phyloP scores from a whole-genome alignment of 2,329 filamentous ascomycete genomes.

The Beauveria sp. region DNA sequence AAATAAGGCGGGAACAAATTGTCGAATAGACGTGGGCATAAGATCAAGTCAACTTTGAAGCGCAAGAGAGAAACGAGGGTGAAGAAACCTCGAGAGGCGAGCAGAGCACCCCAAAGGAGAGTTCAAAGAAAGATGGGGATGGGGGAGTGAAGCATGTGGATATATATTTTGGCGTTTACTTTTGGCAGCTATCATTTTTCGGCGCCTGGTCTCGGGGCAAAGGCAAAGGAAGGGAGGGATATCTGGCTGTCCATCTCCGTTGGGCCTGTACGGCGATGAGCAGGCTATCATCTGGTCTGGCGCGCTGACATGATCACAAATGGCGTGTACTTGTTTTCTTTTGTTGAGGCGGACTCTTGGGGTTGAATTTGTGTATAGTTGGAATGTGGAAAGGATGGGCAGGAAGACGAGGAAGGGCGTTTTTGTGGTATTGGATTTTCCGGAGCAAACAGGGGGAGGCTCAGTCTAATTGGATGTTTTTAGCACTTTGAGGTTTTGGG shows the following conservation, averaged over 20 bases:
- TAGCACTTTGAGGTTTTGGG: not conserved
- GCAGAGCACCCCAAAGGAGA: not conserved
- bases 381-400: not conserved
- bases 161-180: constrained; percentile 1
- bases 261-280: not conserved
- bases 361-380: not conserved
- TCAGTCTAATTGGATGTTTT: not conserved
- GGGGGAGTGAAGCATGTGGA: not conserved
- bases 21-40: too few species aligned
- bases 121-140: not conserved
- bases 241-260: not conserved
- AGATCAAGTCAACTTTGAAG: not conserved
- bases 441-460: not conserved
- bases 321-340: not conserved
- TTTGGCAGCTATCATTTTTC: not conserved
- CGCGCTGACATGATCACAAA: not conserved
- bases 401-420: not conserved
- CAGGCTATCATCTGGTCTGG: not conserved
- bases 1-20: not conserved
- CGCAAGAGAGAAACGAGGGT: not conserved
- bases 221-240: not conserved
- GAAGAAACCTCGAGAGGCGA: not conserved
- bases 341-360: not conserved
- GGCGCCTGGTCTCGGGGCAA: not conserved
- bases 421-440: not conserved